A percentile compares a stretch with the other conserved stretches of the same genome.
These are phyloP conservation scores for Paramecium sexaurelia DNA, from an alignment of 73 alveolate genomes.

Conservation along the genomic window DNA sequence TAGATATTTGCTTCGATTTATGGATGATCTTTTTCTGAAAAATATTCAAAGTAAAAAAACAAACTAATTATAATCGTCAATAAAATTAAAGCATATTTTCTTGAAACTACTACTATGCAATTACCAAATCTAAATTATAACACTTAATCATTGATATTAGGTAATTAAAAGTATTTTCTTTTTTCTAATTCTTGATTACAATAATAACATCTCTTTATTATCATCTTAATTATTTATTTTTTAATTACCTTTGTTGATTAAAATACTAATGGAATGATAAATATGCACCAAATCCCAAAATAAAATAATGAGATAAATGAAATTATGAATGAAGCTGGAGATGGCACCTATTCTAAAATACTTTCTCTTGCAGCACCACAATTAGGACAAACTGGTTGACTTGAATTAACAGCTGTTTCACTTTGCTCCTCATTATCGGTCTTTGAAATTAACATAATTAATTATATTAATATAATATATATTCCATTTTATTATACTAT, in stretches of 20 bases:
- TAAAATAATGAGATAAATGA: slow-evolving; percentile 6
- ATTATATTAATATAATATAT: no score
- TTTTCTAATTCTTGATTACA: slow-evolving; percentile 41
- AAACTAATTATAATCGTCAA: neutral
- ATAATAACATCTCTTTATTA: slow-evolving; percentile 42
- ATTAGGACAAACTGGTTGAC: slow-evolving; percentile 42
- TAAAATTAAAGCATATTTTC: slow-evolving; percentile 21
- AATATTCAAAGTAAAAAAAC: slow-evolving; percentile 7
- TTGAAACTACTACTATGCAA: slow-evolving; percentile 20
- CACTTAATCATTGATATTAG: slow-evolving; percentile 35
- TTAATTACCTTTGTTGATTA: slow-evolving; percentile 34
- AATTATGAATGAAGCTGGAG: slow-evolving; percentile 25
- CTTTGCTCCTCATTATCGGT: neutral
- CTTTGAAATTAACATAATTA: slow-evolving; percentile 41
- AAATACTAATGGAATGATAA: slow-evolving; percentile 25
- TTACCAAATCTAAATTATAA: slow-evolving; percentile 36
- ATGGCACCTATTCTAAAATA: slow-evolving; percentile 20
- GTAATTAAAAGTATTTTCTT: slow-evolving; percentile 43
- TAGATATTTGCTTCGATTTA: neutral
- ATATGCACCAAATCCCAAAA: slow-evolving; percentile 57
- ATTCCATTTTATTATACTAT: no score
- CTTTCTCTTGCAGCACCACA: slow-evolving; percentile 58
- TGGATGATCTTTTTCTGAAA: neutral
- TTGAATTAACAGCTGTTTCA: neutral
- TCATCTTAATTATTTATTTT: neutral